Conservation (phyloP, 495 filamentous ascomycete genomes). For the Evernia prunastri region DNA sequence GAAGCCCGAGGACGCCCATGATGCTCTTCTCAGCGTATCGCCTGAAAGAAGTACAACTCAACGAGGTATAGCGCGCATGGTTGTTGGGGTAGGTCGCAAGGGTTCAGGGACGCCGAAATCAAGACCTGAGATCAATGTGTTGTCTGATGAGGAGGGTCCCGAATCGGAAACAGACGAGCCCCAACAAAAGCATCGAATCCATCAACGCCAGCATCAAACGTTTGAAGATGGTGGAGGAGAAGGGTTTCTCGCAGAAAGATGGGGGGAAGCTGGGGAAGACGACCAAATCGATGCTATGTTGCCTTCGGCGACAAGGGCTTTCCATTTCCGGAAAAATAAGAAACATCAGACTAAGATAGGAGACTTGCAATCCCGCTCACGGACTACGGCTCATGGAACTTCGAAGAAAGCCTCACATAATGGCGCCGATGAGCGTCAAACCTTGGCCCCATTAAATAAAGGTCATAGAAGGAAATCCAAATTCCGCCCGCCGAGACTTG, state of each 20-base stretch:
- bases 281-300: slow-evolving; percentile 55
- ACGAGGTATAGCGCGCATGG: slow-evolving; percentile 49
- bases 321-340: slow-evolving; percentile 11
- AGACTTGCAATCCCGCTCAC: slow-evolving; percentile 23
- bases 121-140: slow-evolving; percentile 23
- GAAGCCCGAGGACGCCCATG: slow-evolving; percentile 30
- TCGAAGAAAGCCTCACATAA: slow-evolving; percentile 31
- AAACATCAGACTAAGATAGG: slow-evolving; percentile 28
- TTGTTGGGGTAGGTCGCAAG: slow-evolving; percentile 16
- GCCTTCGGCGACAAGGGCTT: slow-evolving; percentile 27
- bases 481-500: slow-evolving; percentile 45
- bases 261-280: slow-evolving; percentile 42
- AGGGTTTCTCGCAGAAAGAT: slow-evolving; percentile 3
- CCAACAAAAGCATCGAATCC: background rate
- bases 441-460: slow-evolving; percentile 36
- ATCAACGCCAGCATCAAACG: slow-evolving; percentile 20
- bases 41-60: slow-evolving; percentile 32
- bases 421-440: slow-evolving; percentile 38
- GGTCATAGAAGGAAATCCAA: slow-evolving; percentile 15
- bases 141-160: slow-evolving; percentile 30
- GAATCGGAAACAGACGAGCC: background rate
- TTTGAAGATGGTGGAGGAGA: slow-evolving; percentile 32
- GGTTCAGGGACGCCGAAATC: slow-evolving; percentile 30
- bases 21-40: slow-evolving; percentile 3
- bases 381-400: slow-evolving; percentile 24